Evolutionary conservation across 345 rosid species (phyloP).

Genomic region (Linum usitatissimum): DNA sequence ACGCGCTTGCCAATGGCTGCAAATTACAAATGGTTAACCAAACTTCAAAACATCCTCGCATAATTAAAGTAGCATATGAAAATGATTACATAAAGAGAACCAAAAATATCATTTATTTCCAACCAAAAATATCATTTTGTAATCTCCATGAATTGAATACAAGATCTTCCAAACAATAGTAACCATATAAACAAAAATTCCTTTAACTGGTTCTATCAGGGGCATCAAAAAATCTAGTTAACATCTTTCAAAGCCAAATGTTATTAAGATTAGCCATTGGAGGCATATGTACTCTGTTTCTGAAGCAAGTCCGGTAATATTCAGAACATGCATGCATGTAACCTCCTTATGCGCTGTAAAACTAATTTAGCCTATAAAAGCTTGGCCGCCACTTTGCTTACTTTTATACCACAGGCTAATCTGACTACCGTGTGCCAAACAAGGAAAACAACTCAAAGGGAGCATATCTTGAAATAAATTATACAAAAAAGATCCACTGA

Average conservation of each 20-base stretch:
- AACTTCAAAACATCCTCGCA: not conserved
- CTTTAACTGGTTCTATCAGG: not conserved
- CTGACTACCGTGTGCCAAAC: not conserved
- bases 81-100: not conserved
- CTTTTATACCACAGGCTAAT: not conserved
- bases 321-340: not conserved
- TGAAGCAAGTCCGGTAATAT: not conserved
- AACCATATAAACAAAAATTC: not conserved
- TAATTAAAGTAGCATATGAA: not conserved
- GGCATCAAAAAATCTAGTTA: not conserved
- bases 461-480: not conserved
- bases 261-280: not conserved
- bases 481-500: not conserved
- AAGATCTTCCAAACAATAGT: not conserved
- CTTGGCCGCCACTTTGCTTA: not conserved
- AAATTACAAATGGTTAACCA: slow-evolving; percentile 14
- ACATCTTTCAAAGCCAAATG: not conserved
- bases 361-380: not conserved
- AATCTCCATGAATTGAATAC: not conserved
- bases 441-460: not conserved
- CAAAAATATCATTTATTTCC: not conserved
- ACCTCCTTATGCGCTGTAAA: not conserved
- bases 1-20: slow-evolving; percentile 94
- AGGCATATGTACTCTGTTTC: not conserved
- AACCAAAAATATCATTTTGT: not conserved